Evolutionary conservation across 345 rosid species (phyloP), one percentile per base, ranked within the genome.

Genomic region (Hibiscus syriacus): DNA sequence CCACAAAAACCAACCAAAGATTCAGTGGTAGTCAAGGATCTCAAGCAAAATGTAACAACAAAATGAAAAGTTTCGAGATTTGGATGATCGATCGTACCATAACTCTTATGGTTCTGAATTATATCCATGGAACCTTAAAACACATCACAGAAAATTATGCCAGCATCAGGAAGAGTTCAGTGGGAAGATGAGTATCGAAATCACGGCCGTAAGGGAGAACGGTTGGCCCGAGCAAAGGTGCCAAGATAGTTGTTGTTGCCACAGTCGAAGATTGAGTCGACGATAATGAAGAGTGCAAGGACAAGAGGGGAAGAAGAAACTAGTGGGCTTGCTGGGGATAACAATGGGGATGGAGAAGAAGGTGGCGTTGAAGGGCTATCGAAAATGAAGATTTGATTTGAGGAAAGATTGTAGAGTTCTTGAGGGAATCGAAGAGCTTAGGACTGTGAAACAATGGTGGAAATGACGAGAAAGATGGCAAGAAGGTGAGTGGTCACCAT

Each of bases 191-290:
- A n/a, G n/a, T n/a, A n/a, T n/a, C n/a, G n/a, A 93, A 93, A 80
- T 93, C 98, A 66, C 96, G 82, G 26, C 98, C 98, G 30, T 93
- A 93, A 16, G 94, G 98, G n/a, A 74, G 80, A 92, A 17, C 83
- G 94, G 71, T 93, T 90, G 0, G 97, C 98, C 23, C 96, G 80
- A 19, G 94, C 97, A 17, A 93, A 77, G 16, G 98, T 90, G 17
- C 88, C 97, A 0, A 93, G 87, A 70, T 73, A 90, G 71, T 90
- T 93, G 67, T 88, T 90, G 49, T 87, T 90, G 67, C 97, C 97
- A 38, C 85, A 80, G 64, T 93, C 97, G 0, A 87, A 92, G 0
- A 97, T 87, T 27, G 98, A 93, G 77, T 93, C 94, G 0, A 96
- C 97, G 2, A 88, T 79, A 23, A 90, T 77, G 66, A 93, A 93